Conservation (phyloP, 441 rosid species). For the Codiaeum variegatum region DNA sequence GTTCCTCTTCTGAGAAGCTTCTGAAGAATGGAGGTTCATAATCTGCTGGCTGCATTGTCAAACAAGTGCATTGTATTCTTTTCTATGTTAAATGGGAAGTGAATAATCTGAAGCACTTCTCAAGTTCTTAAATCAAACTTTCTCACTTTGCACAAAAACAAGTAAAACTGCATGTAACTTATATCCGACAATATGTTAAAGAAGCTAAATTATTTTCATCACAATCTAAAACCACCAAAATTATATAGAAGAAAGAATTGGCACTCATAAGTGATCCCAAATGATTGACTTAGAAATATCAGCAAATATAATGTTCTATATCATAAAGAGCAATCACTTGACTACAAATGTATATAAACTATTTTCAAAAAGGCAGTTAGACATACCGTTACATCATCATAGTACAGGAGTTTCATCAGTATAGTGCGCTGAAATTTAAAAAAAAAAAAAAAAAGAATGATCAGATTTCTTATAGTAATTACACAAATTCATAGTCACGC, state of each 20-base stretch:
- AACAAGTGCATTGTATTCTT: not conserved
- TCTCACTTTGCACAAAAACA: conserved; percentile 9
- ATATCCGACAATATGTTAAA: conserved; percentile 10
- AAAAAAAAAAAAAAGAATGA: conserved; percentile 21
- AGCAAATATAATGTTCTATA: not conserved
- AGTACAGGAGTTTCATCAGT: conserved; percentile 89
- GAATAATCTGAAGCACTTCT: not conserved
- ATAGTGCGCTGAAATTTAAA: conserved; percentile 70
- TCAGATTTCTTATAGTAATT: conserved; percentile 16
- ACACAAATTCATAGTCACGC: not conserved
- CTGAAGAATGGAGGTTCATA: conserved; percentile 97
- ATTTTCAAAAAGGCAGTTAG: conserved; percentile 14
- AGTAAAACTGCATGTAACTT: not conserved
- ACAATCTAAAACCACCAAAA: not conserved
- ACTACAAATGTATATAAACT: not conserved
- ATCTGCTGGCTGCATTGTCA: conserved; percentile 65
- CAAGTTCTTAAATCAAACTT: not conserved
- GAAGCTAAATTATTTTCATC: not conserved
- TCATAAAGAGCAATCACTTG: conserved; percentile 1
- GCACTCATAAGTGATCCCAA: conserved; percentile 1
- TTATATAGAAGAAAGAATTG: not conserved
- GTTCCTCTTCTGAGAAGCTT: conserved; percentile 79
- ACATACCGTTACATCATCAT: conserved; percentile 92
- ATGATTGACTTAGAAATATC: not conserved
- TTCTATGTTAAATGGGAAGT: not conserved